Evolutionary conservation across 1,284 basidiomycete species (phyloP), one percentile per base, ranked within the genome.

Genomic region (Cryptococcus hybrid): DNA sequence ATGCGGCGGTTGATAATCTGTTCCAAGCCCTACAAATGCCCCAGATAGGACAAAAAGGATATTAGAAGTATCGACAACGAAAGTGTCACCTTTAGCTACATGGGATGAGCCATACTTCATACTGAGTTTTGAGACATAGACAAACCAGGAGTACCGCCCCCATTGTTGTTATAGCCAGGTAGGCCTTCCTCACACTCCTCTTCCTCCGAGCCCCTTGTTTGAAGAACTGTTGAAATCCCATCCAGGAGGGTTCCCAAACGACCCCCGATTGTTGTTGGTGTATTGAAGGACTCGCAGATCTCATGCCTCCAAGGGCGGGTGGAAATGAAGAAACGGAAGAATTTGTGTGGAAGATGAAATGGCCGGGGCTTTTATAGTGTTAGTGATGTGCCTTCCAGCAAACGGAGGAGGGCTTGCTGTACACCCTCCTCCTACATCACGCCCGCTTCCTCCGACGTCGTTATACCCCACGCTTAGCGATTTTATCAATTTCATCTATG

Each of bases 401-500:
- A 88, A 50, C 92, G 84, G 1, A 98, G 80, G 24, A 98, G 81
- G 8, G 91, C 81, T 76, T 97, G 94, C 69, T 98, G 94, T 3
- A 98, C 94, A 39, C 94, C 94, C 81, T 96, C 93, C 4, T n/a
- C 91, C 89, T 0, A 98, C 93, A 71, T 98, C 95, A 51, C 92
- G 86, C 1, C 88, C 87, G 6, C 71, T 69, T 3, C 87, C 78
- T 3, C 73, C 75, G 35, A 66, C 64, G 11, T 88, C 86, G 9
- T 82, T 76, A 5, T 83, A n/a, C 80, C 57, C 86, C 88, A 42
- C 87, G 83, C 34, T 79, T 67, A 3, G 90, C 89, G 54, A 97
- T 86, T 79, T 97, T 98, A 79, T 98, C 94, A 1, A 94, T 82
- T 79, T 98, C 95, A 69, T 98, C 95, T 52, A 98, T 94, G 74